Conservation (phyloP, 2,329 filamentous ascomycete genomes). For the Scedosporium aurantiacum region DNA sequence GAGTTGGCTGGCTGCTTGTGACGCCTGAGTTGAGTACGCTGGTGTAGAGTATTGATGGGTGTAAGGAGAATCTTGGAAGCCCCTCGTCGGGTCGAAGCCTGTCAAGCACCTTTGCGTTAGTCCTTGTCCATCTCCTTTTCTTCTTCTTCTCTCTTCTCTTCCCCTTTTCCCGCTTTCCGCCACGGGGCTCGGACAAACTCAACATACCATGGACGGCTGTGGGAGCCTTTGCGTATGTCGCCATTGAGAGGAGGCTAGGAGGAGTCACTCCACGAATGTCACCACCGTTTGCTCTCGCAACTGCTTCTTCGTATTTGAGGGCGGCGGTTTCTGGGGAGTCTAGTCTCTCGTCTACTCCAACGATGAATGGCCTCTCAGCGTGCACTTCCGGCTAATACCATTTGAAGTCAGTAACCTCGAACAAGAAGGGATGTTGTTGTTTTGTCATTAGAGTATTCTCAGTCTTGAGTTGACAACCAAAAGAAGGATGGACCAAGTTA, state of each 20-base stretch:
- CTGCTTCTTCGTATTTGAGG: constrained; percentile 46
- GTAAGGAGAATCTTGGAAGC: constrained; percentile 47
- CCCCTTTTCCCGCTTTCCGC: too few relatives aligned
- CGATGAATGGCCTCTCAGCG: constrained; percentile 44
- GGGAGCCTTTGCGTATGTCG: constrained; percentile 62
- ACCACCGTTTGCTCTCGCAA: constrained; percentile 40
- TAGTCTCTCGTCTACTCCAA: constrained; percentile 41
- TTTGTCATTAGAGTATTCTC: background rate
- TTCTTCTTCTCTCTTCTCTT: background rate
- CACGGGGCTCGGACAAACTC: background rate
- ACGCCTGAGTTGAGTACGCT: constrained; percentile 31
- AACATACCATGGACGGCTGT: constrained; percentile 73
- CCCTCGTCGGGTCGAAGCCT: constrained; percentile 50
- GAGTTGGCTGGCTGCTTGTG: constrained; percentile 35
- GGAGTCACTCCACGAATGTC: constrained; percentile 46
- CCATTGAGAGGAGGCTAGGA: constrained; percentile 27
- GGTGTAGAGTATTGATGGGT: constrained; percentile 37
- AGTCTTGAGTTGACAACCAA: background rate
- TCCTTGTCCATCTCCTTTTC: background rate
- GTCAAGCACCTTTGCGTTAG: constrained; percentile 5
- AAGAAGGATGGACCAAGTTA: background rate
- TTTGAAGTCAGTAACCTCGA: constrained; percentile 4
- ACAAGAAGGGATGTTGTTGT: constrained; percentile 9
- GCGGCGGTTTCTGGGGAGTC: constrained; percentile 47
- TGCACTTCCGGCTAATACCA: constrained; percentile 37